Conservation (phyloP, 2,329 filamentous ascomycete species). For the Metarhizium humberi region DNA sequence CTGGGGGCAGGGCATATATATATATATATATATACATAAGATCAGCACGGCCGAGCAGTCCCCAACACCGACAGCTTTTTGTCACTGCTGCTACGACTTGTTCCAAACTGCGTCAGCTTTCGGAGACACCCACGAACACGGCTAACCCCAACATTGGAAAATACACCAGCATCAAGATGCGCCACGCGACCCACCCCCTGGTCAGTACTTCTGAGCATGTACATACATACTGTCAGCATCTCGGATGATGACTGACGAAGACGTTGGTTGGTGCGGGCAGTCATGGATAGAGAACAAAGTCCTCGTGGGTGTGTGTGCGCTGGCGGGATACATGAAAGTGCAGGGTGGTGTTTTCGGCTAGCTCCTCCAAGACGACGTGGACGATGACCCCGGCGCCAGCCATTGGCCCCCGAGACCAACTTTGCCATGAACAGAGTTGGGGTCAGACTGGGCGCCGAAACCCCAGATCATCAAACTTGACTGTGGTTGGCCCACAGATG, state of each 20-base stretch:
- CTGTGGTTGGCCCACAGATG: background rate
- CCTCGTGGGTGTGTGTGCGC: background rate
- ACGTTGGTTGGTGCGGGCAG: background rate
- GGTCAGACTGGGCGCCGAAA: background rate
- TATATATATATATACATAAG: background rate
- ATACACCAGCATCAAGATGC: background rate
- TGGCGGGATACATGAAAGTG: background rate
- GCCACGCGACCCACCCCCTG: conserved; percentile 1
- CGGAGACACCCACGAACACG: background rate
- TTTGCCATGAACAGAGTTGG: background rate
- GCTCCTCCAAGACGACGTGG: background rate
- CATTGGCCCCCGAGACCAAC: background rate
- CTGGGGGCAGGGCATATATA: background rate
- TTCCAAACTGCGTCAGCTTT: background rate
- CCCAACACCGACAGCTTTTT: background rate
- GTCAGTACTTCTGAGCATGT: background rate
- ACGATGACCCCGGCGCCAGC: background rate
- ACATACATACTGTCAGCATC: background rate
- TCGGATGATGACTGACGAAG: background rate
- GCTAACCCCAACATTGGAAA: background rate
- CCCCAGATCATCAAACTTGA: background rate
- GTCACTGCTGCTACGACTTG: background rate
- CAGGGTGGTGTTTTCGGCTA: background rate
- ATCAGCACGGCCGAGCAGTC: background rate
- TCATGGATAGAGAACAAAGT: background rate